Evolutionary conservation across 2,329 filamentous ascomycete genomes (phyloP), one percentile per base, ranked within the genome.

Genomic region (Stagonosporopsis vannaccii): DNA sequence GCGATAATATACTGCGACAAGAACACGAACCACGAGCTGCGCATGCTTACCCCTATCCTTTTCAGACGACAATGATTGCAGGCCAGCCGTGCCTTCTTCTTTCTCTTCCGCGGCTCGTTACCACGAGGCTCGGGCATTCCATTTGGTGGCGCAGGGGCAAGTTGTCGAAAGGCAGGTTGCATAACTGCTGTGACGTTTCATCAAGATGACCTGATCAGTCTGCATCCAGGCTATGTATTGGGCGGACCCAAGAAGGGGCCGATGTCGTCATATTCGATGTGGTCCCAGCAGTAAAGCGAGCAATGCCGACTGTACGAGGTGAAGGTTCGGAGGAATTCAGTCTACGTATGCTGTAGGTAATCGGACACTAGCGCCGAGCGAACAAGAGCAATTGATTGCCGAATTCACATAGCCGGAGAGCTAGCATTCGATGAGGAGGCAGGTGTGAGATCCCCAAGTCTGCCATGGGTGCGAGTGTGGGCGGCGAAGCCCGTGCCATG

Each of bases 41-140:
- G 26, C 26, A 15, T 30, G 51, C 56, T 44, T 51, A 58, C 56
- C 12, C 56, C 41, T 13, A 51, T 20, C 42, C 51, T 44, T 19
- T 51, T 58, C 26, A 47, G 20, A 12, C 56, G 56, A 39, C 56
- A 58, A 6, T 50, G 35, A 8, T 58, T 51, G 26, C 56, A 58
- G 19, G 56, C 56, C 23, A 58, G n/a, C 32, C 56, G 51, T 32
- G 56, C 46, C 33, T 58, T 55, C 8, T 43, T 54, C 39, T 51
- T 58, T 33, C 42, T 42, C 36, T 51, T 54, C 9, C 23, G 51
- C 36, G 41, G 41, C 23, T 51, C 51, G 13, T n/a, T 43, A 25
- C 32, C 23, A n/a, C 28, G 37, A n/a, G 51, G 45, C 28, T 51
- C 42, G 26, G n/a, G 25, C 9, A 15, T 25, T 9, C 20, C 6